phyloP scores from a whole-genome alignment of 2,329 filamentous ascomycete species.

The Colletotrichum lindemuthianum region DNA sequence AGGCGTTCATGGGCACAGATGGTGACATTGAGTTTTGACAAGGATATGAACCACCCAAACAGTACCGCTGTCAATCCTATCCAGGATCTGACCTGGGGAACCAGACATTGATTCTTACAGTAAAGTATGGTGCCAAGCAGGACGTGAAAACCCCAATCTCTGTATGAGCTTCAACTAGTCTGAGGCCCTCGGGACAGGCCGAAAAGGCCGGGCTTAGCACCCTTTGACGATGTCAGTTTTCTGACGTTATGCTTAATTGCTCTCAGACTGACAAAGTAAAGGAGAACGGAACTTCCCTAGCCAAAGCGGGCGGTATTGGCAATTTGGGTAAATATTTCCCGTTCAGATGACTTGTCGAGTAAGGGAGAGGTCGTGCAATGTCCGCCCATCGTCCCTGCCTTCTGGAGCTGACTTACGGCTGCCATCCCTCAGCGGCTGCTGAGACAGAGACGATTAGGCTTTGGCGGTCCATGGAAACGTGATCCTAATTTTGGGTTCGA shows the following conservation, averaged over 20 bases:
- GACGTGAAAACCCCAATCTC: background rate
- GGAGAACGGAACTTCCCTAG: background rate
- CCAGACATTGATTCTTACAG: too few relatives aligned
- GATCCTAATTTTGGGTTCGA: slow-evolving; percentile 1
- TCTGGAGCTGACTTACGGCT: slow-evolving; percentile 1
- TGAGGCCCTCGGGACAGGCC: slow-evolving; percentile 3
- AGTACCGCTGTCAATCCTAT: too few relatives aligned
- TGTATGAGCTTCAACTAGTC: background rate
- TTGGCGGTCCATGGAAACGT: background rate
- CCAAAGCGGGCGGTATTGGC: slow-evolving; percentile 11
- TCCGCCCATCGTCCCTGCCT: slow-evolving; percentile 1
- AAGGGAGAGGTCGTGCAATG: slow-evolving; percentile 3
- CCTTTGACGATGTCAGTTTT: too few relatives aligned
- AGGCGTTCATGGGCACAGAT: too few relatives aligned
- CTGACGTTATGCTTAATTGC: slow-evolving; percentile 1
- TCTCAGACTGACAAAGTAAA: background rate
- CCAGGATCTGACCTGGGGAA: too few relatives aligned
- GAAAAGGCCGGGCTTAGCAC: background rate
- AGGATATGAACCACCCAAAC: too few relatives aligned
- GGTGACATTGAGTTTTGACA: too few relatives aligned
- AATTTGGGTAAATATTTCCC: background rate
- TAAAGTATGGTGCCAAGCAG: background rate
- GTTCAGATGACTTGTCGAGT: slow-evolving; percentile 20
- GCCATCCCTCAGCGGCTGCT: background rate
- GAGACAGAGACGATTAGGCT: background rate